Conservation (phyloP, 768 basidiomycete genomes). For the Suillus americanus region DNA sequence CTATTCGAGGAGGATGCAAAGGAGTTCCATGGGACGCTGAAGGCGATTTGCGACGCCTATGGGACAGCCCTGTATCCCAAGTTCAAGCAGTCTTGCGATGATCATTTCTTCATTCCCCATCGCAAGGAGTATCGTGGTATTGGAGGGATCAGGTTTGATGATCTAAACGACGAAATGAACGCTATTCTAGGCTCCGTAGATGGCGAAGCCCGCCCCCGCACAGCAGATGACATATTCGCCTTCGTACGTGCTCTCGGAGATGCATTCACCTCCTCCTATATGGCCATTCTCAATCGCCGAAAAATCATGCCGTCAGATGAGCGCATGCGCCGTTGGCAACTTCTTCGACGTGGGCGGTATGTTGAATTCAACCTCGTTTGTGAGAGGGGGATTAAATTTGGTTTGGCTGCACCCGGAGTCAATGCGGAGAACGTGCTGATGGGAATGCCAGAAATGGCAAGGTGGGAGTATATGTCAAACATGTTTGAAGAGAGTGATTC, state of each 20-base stretch:
- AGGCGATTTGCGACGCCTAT: constrained; percentile 43
- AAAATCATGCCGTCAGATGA: constrained; percentile 35
- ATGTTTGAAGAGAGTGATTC: constrained; percentile 49
- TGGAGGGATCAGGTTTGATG: constrained; percentile 58
- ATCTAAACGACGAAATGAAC: constrained; percentile 36
- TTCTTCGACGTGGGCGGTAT: constrained; percentile 49
- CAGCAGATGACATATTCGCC: constrained; percentile 41
- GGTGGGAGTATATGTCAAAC: constrained; percentile 69
- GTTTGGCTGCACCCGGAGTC: constrained; percentile 57
- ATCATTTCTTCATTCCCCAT: constrained; percentile 55
- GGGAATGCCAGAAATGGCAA: constrained; percentile 61
- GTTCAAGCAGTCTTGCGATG: constrained; percentile 55
- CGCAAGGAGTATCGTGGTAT: constrained; percentile 50
- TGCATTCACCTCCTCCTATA: constrained; percentile 47
- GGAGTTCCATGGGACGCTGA: constrained; percentile 48
- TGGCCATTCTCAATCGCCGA: constrained; percentile 42
- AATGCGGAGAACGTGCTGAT: constrained; percentile 66
- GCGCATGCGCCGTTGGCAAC: constrained; percentile 47
- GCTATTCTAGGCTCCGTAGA: constrained; percentile 20
- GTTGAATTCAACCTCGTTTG: constrained; percentile 68
- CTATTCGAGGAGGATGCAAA: constrained; percentile 44
- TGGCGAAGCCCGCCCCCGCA: constrained; percentile 14
- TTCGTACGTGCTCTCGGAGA: constrained; percentile 43
- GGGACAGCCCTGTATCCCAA: constrained; percentile 39
- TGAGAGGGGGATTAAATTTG: constrained; percentile 70